These are phyloP conservation scores for Torulaspora quercuum DNA, from an alignment of 805 yeast genomes.

Conservation along the genomic window DNA sequence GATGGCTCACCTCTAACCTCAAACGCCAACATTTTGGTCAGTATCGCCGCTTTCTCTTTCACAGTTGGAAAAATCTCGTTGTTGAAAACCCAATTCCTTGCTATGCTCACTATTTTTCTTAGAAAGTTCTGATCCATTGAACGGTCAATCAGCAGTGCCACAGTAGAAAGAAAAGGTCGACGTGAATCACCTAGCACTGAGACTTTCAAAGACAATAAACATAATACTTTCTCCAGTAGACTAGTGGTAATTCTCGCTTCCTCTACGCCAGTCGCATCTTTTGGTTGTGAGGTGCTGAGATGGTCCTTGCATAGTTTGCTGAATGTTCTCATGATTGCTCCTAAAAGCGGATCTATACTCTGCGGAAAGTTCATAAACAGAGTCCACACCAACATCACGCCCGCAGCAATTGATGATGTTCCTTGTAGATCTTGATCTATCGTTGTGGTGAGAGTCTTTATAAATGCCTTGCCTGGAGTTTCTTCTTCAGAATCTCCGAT, in stretches of 20 bases:
- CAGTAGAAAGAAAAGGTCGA: constrained; percentile 74
- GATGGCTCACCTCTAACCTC: constrained; percentile 84
- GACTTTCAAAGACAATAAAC: constrained; percentile 75
- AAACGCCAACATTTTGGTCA: constrained; percentile 89
- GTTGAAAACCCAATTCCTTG: constrained; percentile 86
- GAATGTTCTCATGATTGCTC: constrained; percentile 77
- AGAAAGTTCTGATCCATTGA: constrained; percentile 75
- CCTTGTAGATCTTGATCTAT: constrained; percentile 74
- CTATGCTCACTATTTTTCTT: constrained; percentile 69
- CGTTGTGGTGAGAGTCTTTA: constrained; percentile 57
- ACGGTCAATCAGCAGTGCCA: constrained; percentile 88
- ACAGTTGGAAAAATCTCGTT: constrained; percentile 88
- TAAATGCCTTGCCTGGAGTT: constrained; percentile 60
- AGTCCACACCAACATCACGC: constrained; percentile 79
- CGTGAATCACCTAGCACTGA: constrained; percentile 91
- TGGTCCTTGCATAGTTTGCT: constrained; percentile 89
- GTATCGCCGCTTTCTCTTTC: constrained; percentile 92
- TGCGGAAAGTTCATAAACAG: constrained; percentile 71
- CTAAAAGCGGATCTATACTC: constrained; percentile 69
- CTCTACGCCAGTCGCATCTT: constrained; percentile 45
- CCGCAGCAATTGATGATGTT: constrained; percentile 79
- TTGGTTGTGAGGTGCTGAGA: constrained; percentile 50
- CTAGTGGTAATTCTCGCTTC: constrained; percentile 80
- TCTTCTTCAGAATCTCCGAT: constrained; percentile 52
- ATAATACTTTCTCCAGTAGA: constrained; percentile 69